Base-by-base conservation (phyloP, 2,329 filamentous ascomycete genomes). In the Fusarium graminum region DNA sequence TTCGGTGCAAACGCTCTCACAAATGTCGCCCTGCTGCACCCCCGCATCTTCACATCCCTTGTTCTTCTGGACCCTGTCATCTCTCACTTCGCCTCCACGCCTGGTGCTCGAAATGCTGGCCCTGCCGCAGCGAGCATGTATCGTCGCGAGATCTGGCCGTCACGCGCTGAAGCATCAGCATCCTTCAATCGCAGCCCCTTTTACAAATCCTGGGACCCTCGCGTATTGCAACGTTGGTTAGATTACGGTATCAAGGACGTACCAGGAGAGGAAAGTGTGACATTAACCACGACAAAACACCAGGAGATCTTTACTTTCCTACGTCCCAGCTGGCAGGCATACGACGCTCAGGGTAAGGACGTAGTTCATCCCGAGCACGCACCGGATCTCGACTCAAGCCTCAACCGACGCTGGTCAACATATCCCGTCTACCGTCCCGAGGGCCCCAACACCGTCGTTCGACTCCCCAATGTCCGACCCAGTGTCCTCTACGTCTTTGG, bases 21-120 rank as follows among this genome's bases (percentile, higher is more conserved):
- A 52, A 88, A 92, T 69, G 82, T 94, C 16, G 82, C 92, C 6
- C 81, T 94, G 12, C 85, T 93, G 68, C 91, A 97, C 77, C 93
- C 94, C 3, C 90, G 93, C 9, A 86, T 97, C 19, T 84, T 97
- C 66, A 86, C 88, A 63, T 86, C 87, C 9, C 78, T 97, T 8
- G 82, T 97, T 42, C 85, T 97, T 30, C 80, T 97, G n/a, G 94
- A 97, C 74, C 93, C 94, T 1, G 91, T 95, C 63, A 90, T 97
- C 68, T 84, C 87, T 49, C 68, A 66, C 42, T 76, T 81, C 83
- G 69, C 70, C 77, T 72, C 74, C 64, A 66, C 78, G 75, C 66
- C 73, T 76, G 77, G 75, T 26, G 72, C 72, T 11, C 69, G 72
- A 19, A 75, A 75, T 30, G 72, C 74, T 25, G 72, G 75, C n/a